A percentile compares a stretch with the other conserved stretches of the same genome.
phyloP scores from a whole-genome alignment of 2,329 filamentous ascomycete species.

The Chaetomiaceae sp. region DNA sequence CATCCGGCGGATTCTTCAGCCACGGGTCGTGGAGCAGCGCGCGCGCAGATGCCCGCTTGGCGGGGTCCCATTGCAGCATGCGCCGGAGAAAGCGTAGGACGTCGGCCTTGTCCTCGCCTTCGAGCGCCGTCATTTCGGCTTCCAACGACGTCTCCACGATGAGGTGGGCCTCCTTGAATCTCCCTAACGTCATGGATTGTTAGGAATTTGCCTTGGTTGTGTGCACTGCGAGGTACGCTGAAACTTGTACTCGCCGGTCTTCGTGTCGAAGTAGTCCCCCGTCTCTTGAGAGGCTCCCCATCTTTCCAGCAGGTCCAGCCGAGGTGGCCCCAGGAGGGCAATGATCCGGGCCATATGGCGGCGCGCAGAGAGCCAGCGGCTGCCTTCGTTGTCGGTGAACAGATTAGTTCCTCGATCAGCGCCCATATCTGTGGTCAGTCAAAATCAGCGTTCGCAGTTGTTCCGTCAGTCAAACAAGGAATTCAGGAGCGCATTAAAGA shows the following conservation, averaged over 20 bases:
- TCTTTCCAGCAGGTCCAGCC: constrained; percentile 4
- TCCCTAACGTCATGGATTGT: neutral
- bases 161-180: neutral
- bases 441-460: no score
- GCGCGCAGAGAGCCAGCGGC: neutral
- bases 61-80: constrained; percentile 9
- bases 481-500: neutral
- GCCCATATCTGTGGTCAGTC: neutral
- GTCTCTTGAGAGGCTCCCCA: neutral
- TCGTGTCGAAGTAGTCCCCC: constrained; percentile 8
- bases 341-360: constrained; percentile 11
- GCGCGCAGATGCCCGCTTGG: constrained; percentile 4
- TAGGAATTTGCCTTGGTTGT: neutral
- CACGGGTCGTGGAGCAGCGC: constrained; percentile 10
- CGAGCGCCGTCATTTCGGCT: constrained; percentile 3
- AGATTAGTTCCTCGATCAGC: constrained; percentile 4
- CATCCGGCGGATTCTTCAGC: constrained; percentile 32
- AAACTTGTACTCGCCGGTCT: constrained; percentile 1
- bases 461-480: neutral
- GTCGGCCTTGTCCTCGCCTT: constrained; percentile 2
- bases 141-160: constrained; percentile 6
- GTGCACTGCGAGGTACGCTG: no score
- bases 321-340: constrained; percentile 8
- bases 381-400: constrained; percentile 6
- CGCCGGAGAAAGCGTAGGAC: constrained; percentile 8